Base-by-base conservation (phyloP, 768 basidiomycete species). In the Scleroderma bovista region DNA sequence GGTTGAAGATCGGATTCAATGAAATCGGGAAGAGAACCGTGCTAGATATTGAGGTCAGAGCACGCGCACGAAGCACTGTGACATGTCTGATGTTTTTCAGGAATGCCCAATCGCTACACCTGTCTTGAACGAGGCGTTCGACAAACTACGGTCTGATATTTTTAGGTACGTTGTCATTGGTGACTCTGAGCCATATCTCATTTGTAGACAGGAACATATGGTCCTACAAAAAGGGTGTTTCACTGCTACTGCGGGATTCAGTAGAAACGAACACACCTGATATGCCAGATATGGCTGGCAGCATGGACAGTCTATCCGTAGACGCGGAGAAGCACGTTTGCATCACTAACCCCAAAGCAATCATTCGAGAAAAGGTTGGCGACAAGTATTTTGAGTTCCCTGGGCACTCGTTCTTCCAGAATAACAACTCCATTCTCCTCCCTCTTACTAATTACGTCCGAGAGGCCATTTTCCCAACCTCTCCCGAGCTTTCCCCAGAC, bases 351-450 rank as follows among this genome's bases (percentile, higher is more conserved):
- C 90, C 92, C 63, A 86, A 86, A 51, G 80, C 74, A 12, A 81
- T 75, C 10, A 82, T 95, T 1, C 86, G 92, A 47, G 94, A 96
- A 67, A 77, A 78, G 42, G 89, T 98, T 22, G 93, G 91, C 9
- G 69, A 79, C 53, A 81, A 75, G 63, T 66, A 86, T 40, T 96
- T 98, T 69, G 85, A 93, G 62, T 94, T 90, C 68, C 79, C 75
- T 19, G 89, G 85, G 6, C 83, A 87, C 42, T 87, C 90, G 4
- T 99, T 98, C 75, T 98, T 98, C 79, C 95, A 99, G 63, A 97
- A 97, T 74, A 99, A 99, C 78, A 94, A 95, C 63, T 83, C 89
- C 7, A 88, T 95, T 34, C 79, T 98, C 24, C 75, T 83, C 6
- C 83, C 90, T 0, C 77, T 99, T 45, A 88, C 88, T n/a, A 63